Base-by-base conservation (phyloP, 2,329 filamentous ascomycete genomes). In the Microsporum ferrugineum region DNA sequence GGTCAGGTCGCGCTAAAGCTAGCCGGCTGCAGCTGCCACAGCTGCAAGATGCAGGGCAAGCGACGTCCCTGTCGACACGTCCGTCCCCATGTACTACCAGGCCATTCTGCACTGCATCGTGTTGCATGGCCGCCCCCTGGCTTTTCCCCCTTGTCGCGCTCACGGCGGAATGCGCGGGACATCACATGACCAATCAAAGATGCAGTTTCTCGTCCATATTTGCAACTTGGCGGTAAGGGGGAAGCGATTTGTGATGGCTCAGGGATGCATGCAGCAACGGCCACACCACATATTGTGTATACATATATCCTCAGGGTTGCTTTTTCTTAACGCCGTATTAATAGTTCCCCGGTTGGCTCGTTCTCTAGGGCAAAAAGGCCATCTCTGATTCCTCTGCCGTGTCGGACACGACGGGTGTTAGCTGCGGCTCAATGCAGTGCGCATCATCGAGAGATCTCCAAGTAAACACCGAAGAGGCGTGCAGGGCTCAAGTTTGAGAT, bases 1-100 rank as follows among this genome's bases (percentile, higher is more conserved):
- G 51, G 51, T 55, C 51, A 55, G 31, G 33, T 55, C 51, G 51
- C 51, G 51, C 51, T 55, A 55, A 55, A 43, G 39, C 17, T 29
- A 10, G 14, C 51, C 33, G 45, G 45, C 51, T 34, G 51, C 51
- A 34, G 29, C 51, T 55, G 51, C 51, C 51, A 36, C 33, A 34
- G 51, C 51, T 36, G 51, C 51, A 55, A 36, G 51, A 55, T 36
- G 31, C 31, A 55, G 14, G 51, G 51, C 51, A 55, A 55, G 51
- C 51, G 45, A 51, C 45, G 45, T 29, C 45, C 45, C 45, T 12
- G 45, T 51, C 45, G 23, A 12, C 23, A 6, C 14, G 14, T n/a
- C 6, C 39, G 14, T 5, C 0, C 4, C 12, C 14, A 51, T 51
- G 45, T 55, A 36, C 51, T 6, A 55, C 51, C 31, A 55, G 51